Base-by-base conservation (phyloP, 73 alveolate genomes). In the Stentor coeruleus region DNA sequence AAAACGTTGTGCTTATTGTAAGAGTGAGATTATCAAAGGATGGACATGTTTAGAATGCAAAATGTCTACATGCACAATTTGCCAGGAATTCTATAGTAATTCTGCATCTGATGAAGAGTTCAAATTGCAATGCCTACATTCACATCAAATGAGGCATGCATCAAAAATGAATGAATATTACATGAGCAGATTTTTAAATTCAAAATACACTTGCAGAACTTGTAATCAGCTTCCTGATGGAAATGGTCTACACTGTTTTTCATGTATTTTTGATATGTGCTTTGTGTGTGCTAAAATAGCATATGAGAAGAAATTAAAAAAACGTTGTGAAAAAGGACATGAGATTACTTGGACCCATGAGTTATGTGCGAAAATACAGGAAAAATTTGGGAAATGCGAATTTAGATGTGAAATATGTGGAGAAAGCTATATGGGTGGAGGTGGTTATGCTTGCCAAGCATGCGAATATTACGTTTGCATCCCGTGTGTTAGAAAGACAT, bases 341-440 rank as follows among this genome's bases (percentile, higher is more conserved):
- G 66, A 49, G 20, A 6, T 49, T 6, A 49, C 20, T 49, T 49
- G 66, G 66, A 49, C 6, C 6, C 6, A 49, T 49, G 66, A 49
- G 6, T 20, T 49, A 11, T 49, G 66, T 20, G 20, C 20, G 66
- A 49, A 11, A 11, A 11, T 49, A 49, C 66, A 49, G 66, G 20
- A 49, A 20, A 49, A 49, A 20, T 49, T 49, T 49, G 20, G 20
- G 66, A 11, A 11, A 6, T 49, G 66, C 20, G 28, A 49, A 20
- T 49, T 49, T 49, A 49, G 66, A 49, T 49, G 66, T 49, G 66
- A 49, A 20, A 20, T 11, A 6, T 49, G 66, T 20, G 66, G 66
- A 49, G 66, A 49, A 49, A 49, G 66, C 66, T 49, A 11, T 49
- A 11, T 49, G 66, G 66, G 66, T 11, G 66, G 66, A 6, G 66